These are phyloP conservation scores for Allomyces arbusculus DNA, from an alignment of 192 early-diverging fungal species.

Conservation along the genomic window DNA sequence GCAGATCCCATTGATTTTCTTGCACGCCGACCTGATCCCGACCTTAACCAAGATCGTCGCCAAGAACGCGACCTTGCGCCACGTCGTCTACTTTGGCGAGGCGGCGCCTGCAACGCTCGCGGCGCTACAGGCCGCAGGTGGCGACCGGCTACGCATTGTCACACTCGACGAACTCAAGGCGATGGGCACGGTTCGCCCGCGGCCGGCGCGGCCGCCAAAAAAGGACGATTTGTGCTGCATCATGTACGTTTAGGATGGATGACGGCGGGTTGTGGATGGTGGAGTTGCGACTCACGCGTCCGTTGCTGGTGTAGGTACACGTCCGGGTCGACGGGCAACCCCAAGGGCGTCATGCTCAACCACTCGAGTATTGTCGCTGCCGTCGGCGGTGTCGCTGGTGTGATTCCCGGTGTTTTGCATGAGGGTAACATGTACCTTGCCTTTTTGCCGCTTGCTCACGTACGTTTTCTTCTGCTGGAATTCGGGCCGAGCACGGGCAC, in stretches of 20 bases:
- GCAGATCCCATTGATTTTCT: slow-evolving; percentile 46
- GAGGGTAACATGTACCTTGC: slow-evolving; percentile 20
- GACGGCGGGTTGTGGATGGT: too few species aligned
- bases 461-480: slow-evolving; percentile 43
- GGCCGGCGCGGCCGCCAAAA: slow-evolving; percentile 8
- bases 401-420: slow-evolving; percentile 8
- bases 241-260: slow-evolving; percentile 32
- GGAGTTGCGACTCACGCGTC: too few species aligned
- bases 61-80: slow-evolving; percentile 35
- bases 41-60: slow-evolving; percentile 36
- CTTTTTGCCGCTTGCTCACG: slow-evolving; percentile 48
- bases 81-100: slow-evolving; percentile 51
- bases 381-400: slow-evolving; percentile 14
- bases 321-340: slow-evolving; percentile 44
- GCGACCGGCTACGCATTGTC: neutral
- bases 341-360: slow-evolving; percentile 49
- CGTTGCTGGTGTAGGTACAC: too few species aligned
- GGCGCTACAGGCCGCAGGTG: neutral
- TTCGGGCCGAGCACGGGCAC: slow-evolving; percentile 12
- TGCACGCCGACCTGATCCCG: slow-evolving; percentile 48
- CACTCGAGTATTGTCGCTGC: slow-evolving; percentile 45
- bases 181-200: neutral
- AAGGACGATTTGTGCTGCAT: slow-evolving; percentile 26
- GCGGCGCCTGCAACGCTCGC: slow-evolving; percentile 3
- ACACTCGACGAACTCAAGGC: neutral